Evolutionary conservation across 257 asterid genomes (phyloP), one percentile per base, ranked within the genome.

Genomic region (Parsonsia alboflavescens): DNA sequence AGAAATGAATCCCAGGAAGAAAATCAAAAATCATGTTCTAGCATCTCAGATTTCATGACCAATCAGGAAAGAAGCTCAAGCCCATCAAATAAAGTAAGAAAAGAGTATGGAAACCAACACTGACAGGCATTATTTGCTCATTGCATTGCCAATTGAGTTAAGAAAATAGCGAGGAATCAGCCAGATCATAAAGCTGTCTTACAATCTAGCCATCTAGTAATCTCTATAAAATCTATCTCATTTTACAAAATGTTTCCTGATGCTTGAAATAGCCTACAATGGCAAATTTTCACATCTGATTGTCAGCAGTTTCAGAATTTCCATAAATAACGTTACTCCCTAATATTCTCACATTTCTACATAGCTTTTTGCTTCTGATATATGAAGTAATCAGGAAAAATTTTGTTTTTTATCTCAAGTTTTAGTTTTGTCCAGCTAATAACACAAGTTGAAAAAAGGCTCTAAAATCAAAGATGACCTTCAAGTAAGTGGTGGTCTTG

Each of bases 401-500:
- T 6, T 45, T 50, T 4, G 56, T 2, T 4, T 50, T 50, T 16
- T 16, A 50, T 21, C 21, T 2, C 5, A 50, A 50, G 56, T 45
- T 45, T 45, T 45, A 45, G 12, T 45, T 45, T 1, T 45, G 9
- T 45, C 50, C 5, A 50, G 56, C n/a, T 1, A 3, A 33, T 33
- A 33, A 13, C 21, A 50, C 21, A 50, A 50, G 56, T 50, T 50
- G 6, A 21, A 50, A 15, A 2, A 50, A 15, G 21, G 21, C 6
- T 4, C 21, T 15, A 48, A 50, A 49, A 30, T 17, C 24, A 70
- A 13, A 50, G 9, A 0, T 30, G 16, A 28, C 74, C 74, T 70
- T 71, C 48, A 26, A 73, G n/a, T 45, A 73, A 48, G 21, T 49
- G 75, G 73, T 26, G 62, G 64, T 36, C 71, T 36, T n/a, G 4